A percentile compares a stretch with the other conserved stretches of the same genome.
These are phyloP conservation scores for Solanum bukasovii DNA, from an alignment of 257 asterid species.

Conservation along the genomic window DNA sequence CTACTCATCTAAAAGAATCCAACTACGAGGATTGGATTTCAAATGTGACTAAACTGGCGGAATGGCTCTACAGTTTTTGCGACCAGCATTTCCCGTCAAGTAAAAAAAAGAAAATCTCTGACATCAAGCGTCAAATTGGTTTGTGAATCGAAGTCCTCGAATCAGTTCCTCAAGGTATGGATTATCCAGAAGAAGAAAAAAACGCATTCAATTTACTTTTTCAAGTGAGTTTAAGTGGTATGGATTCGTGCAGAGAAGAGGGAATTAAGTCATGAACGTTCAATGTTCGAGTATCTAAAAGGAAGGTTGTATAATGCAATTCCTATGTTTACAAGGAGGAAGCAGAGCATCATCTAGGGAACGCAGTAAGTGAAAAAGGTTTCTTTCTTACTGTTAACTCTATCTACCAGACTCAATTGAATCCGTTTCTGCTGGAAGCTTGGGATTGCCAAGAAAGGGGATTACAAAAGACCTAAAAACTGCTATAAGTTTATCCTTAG, in stretches of 20 bases:
- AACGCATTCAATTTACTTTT: not conserved
- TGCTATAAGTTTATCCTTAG: not conserved
- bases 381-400: not conserved
- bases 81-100: not conserved
- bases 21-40: not conserved
- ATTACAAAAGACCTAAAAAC: not conserved
- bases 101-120: not conserved
- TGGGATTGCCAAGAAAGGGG: not conserved
- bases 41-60: not conserved
- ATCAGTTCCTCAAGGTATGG: not conserved
- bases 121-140: not conserved
- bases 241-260: not conserved
- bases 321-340: not conserved
- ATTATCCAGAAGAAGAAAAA: not conserved
- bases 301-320: not conserved
- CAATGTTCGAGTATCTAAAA: not conserved
- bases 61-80: not conserved
- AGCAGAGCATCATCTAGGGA: not conserved
- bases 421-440: not conserved
- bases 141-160: not conserved
- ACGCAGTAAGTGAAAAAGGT: not conserved
- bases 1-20: not conserved
- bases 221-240: not conserved
- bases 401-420: not conserved
- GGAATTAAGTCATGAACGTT: not conserved